Evolutionary conservation across 2,329 filamentous ascomycete species (phyloP).

Genomic region (Coccinonectria pachysandricola): DNA sequence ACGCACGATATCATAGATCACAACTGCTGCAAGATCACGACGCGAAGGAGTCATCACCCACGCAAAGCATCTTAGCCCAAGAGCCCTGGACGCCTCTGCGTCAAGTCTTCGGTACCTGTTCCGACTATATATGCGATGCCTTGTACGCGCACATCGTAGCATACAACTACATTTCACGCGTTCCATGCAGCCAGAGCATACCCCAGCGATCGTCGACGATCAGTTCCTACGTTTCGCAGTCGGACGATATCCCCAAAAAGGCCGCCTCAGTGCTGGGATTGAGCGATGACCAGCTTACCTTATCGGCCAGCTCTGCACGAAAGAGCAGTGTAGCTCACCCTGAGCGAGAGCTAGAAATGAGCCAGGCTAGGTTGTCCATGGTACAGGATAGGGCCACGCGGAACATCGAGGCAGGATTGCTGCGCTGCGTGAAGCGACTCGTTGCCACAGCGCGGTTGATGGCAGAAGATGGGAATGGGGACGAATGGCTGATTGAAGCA

Average conservation of each 20-base stretch:
- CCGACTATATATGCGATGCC: conserved; percentile 46
- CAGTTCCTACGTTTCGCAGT: conserved; percentile 14
- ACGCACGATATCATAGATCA: conserved; percentile 9
- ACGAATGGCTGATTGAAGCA: conserved; percentile 21
- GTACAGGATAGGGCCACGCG: conserved; percentile 26
- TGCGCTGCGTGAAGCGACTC: conserved; percentile 39
- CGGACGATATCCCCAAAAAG: conserved; percentile 37
- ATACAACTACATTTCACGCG: conserved; percentile 45
- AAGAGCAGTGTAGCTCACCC: too few species aligned
- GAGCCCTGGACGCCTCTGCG: conserved; percentile 36
- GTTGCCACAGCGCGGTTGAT: conserved; percentile 37
- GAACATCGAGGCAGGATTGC: conserved; percentile 39
- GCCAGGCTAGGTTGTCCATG: conserved; percentile 8
- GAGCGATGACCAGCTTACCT: conserved; percentile 13
- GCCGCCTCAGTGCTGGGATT: conserved; percentile 42
- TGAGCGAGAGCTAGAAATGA: too few species aligned
- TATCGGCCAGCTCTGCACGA: conserved; percentile 12
- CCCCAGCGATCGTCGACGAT: conserved; percentile 7
- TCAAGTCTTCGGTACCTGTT: conserved; percentile 41
- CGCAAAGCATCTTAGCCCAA: conserved; percentile 10
- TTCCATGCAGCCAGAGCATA: conserved; percentile 12
- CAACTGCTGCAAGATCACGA: conserved; percentile 6
- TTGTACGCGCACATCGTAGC: conserved; percentile 49
- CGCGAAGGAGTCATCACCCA: conserved; percentile 6
- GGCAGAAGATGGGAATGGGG: conserved; percentile 18